Evolutionary conservation across 2,329 filamentous ascomycete genomes (phyloP).

Genomic region (Fusarium nodosum): DNA sequence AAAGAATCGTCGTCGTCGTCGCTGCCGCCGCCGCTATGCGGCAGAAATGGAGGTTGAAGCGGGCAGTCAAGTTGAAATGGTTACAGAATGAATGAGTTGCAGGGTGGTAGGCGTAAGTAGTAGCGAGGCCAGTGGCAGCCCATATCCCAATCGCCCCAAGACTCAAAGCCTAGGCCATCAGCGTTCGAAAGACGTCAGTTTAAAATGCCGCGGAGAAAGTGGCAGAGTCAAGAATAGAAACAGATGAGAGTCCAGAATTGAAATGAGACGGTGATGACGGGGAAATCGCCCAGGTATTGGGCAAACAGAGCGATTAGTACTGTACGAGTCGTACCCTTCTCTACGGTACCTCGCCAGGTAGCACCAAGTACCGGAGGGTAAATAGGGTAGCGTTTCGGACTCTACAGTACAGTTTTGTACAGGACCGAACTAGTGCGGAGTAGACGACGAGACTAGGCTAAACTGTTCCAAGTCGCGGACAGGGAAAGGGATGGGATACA

Average conservation of each 20-base stretch:
- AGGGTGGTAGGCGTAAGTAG: conserved; percentile 52
- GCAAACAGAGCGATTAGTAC: conserved; percentile 11
- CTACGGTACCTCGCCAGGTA: conserved; percentile 1
- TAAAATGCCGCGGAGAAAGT: conserved; percentile 23
- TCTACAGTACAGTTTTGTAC: conserved; percentile 3
- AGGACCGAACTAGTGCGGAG: conserved; percentile 5
- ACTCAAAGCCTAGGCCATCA: conserved; percentile 55
- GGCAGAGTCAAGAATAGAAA: conserved; percentile 38
- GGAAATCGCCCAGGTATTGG: conserved; percentile 28
- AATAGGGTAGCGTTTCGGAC: conserved; percentile 12
- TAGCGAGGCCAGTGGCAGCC: conserved; percentile 53
- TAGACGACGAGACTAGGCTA: conserved; percentile 12
- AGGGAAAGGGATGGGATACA: conserved; percentile 37
- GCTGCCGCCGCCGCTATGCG: conserved; percentile 38
- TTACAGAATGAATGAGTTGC: conserved; percentile 45
- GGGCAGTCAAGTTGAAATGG: conserved; percentile 44
- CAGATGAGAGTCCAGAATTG: conserved; percentile 35
- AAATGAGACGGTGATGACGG: conserved; percentile 43
- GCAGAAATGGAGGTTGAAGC: conserved; percentile 34
- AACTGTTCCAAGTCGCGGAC: conserved; percentile 36
- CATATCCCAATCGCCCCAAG: conserved; percentile 58
- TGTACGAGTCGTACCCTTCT: conserved; percentile 9
- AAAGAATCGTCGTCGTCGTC: conserved; percentile 1
- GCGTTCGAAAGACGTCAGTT: conserved; percentile 35
- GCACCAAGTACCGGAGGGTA: conserved; percentile 33